phyloP scores from a whole-genome alignment of 768 basidiomycete genomes.

The Psilocybe azurescens region DNA sequence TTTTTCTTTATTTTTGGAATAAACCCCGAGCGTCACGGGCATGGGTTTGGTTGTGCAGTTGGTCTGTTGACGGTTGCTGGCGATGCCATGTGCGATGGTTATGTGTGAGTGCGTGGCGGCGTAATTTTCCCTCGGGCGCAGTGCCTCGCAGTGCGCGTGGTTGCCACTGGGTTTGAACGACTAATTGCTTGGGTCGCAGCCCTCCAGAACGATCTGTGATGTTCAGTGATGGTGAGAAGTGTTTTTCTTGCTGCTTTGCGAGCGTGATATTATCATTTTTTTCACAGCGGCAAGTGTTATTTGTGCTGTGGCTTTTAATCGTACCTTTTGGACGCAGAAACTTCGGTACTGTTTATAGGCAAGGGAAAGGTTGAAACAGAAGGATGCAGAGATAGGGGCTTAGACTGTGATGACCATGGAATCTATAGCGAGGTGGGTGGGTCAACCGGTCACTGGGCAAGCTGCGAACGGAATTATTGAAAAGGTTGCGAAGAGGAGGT shows the following conservation, averaged over 20 bases:
- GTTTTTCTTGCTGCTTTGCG: neutral
- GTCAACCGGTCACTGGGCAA: conserved; percentile 1
- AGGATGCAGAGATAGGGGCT: neutral
- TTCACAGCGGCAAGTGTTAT: neutral
- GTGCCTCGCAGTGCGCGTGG: conserved; percentile 2
- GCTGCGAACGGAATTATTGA: neutral
- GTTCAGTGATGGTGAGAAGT: conserved; percentile 7
- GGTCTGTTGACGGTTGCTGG: conserved; percentile 2
- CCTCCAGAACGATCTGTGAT: neutral
- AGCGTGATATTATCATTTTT: neutral
- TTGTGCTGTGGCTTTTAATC: neutral
- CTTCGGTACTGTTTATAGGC: conserved; percentile 17
- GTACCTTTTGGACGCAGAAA: conserved; percentile 16
- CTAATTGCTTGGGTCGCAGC: neutral
- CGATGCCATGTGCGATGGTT: neutral
- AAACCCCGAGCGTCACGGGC: conserved; percentile 19
- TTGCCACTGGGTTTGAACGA: neutral
- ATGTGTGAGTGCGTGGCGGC: neutral
- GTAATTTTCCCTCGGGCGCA: neutral
- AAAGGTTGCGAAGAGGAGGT: neutral
- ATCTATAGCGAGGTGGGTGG: neutral
- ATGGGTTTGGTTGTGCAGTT: conserved; percentile 17
- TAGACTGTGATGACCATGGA: conserved; percentile 4
- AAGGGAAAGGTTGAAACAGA: neutral
- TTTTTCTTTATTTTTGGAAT: conserved; percentile 14